A percentile compares a stretch with the other conserved stretches of the same genome.
These are phyloP conservation scores for Microsporum audouinii DNA, from an alignment of 2,329 filamentous ascomycete genomes.

Conservation along the genomic window DNA sequence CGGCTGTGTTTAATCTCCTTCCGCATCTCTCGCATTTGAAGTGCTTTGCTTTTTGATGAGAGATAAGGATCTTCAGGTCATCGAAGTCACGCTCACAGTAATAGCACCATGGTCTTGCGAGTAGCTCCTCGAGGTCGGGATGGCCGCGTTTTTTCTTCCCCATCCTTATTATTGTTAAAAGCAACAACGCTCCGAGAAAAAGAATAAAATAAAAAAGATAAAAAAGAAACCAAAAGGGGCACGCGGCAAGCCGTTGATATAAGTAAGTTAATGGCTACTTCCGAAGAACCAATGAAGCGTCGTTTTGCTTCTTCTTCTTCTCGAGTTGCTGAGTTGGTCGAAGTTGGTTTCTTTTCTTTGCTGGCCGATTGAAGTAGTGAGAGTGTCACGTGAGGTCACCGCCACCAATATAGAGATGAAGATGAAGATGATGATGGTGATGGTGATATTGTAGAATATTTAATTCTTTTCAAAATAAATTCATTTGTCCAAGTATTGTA, in stretches of 20 bases:
- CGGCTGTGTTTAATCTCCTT: constrained; percentile 80
- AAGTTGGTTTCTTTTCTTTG: not conserved
- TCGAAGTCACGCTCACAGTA: constrained; percentile 99
- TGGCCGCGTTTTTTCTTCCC: constrained; percentile 84
- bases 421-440: not conserved
- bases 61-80: constrained; percentile 89
- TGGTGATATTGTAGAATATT: too few relatives aligned
- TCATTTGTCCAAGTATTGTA: constrained; percentile 4
- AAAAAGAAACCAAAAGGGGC: not conserved
- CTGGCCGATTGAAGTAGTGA: too few relatives aligned
- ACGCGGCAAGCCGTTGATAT: not conserved
- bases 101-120: constrained; percentile 85
- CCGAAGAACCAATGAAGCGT: not conserved
- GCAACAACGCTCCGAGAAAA: not conserved
- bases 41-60: constrained; percentile 98
- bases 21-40: constrained; percentile 93
- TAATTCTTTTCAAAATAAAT: not conserved
- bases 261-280: not conserved
- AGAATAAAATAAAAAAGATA: not conserved
- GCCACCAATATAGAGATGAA: not conserved
- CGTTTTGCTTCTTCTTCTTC: not conserved
- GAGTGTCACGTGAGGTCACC: not conserved
- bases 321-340: not conserved
- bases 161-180: constrained; percentile 41
- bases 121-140: constrained; percentile 76